These are phyloP conservation scores for Albizia julibrissin DNA, from an alignment of 306 rosid genomes.

Conservation along the genomic window DNA sequence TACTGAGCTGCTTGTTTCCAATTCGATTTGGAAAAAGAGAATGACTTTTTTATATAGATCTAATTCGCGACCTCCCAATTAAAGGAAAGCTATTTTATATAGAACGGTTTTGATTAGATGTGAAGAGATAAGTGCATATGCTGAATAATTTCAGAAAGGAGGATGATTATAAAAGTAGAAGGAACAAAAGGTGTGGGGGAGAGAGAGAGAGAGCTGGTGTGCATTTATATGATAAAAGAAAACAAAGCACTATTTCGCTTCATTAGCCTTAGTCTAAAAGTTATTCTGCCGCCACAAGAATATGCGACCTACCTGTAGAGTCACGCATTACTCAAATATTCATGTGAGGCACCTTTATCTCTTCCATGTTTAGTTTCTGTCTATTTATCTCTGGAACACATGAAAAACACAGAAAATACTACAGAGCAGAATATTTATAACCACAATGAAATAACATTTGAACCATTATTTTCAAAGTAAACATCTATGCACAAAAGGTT, in stretches of 20 bases:
- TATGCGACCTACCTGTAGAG: background rate
- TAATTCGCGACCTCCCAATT: no score
- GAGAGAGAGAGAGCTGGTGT: background rate
- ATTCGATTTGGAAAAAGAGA: background rate
- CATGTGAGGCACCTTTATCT: background rate
- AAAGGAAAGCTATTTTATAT: no score
- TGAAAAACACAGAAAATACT: background rate
- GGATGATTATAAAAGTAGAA: background rate
- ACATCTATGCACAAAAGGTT: slow-evolving; percentile 35
- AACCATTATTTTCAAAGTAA: slow-evolving; percentile 28
- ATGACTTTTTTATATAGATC: no score
- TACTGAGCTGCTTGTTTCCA: background rate
- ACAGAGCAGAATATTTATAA: slow-evolving; percentile 1
- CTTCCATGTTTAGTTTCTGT: background rate
- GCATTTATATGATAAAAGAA: background rate
- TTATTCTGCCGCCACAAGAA: slow-evolving; percentile 11
- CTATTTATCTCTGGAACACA: background rate
- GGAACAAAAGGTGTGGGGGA: slow-evolving; percentile 5
- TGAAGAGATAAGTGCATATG: background rate
- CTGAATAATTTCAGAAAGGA: slow-evolving; percentile 19
- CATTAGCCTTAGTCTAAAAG: background rate
- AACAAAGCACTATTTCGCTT: background rate
- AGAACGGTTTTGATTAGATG: slow-evolving; percentile 1
- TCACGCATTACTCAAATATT: background rate
- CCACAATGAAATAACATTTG: slow-evolving; percentile 28